Evolutionary conservation across 495 filamentous ascomycete species (phyloP).

Genomic region (Neurospora cerealis): DNA sequence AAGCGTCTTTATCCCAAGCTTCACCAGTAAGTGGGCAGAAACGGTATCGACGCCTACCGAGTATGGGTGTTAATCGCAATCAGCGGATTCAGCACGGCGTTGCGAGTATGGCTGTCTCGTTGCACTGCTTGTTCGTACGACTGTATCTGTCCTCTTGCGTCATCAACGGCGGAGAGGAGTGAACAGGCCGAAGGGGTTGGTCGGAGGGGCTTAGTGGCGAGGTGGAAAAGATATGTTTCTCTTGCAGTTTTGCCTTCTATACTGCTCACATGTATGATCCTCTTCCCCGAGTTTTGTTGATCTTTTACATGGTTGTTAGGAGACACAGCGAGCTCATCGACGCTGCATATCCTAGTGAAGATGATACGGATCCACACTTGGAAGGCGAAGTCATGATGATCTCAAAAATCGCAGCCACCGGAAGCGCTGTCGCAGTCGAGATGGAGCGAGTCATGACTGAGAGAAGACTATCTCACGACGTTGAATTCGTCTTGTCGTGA

Average conservation of each 20-base stretch:
- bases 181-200: background rate
- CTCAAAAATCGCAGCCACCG: background rate
- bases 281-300: background rate
- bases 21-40: too few relatives aligned
- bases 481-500: background rate
- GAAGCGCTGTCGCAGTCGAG: background rate
- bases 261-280: background rate
- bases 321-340: background rate
- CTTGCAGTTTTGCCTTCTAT: background rate
- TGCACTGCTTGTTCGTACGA: background rate
- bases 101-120: background rate
- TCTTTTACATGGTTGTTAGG: background rate
- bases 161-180: background rate
- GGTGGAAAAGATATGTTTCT: background rate
- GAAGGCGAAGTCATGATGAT: background rate
- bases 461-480: background rate
- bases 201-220: background rate
- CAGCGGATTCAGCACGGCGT: background rate
- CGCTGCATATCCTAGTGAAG: background rate
- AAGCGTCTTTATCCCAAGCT: too few relatives aligned
- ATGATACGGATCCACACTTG: background rate
- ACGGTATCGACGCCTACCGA: too few relatives aligned
- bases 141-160: background rate
- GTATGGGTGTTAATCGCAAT: background rate
- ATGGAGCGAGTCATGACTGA: background rate